phyloP scores from a whole-genome alignment of 2,329 filamentous ascomycete species.

The Trichophyton mentagrophytes region DNA sequence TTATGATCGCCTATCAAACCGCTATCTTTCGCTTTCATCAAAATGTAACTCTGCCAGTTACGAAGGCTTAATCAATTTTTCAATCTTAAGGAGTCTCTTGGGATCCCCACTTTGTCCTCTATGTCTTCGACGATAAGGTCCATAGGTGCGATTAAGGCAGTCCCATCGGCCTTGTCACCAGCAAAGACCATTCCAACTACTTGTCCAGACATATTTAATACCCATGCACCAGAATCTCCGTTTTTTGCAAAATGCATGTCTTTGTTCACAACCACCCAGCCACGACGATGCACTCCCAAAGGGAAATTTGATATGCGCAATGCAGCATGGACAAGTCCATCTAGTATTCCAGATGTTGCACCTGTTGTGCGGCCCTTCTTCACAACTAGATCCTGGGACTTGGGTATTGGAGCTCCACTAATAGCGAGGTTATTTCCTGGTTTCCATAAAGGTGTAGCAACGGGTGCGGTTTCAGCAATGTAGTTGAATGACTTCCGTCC shows the following conservation, averaged over 20 bases:
- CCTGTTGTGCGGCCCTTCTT: not conserved
- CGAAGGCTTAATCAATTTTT: no score
- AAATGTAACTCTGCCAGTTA: no score
- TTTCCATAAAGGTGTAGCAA: not conserved
- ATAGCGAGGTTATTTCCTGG: not conserved
- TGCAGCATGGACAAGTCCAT: not conserved
- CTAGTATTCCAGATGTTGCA: not conserved
- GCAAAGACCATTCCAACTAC: constrained; percentile 3
- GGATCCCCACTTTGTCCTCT: not conserved
- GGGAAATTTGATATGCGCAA: not conserved
- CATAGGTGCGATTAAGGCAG: not conserved
- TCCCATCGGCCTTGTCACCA: not conserved
- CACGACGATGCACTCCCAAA: not conserved
- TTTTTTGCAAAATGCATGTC: not conserved
- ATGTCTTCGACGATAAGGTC: not conserved
- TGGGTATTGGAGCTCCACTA: not conserved
- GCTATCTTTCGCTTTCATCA: no score
- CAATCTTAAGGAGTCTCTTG: not conserved
- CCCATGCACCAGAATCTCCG: constrained; percentile 4
- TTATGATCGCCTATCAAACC: no score
- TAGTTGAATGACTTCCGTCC: not conserved
- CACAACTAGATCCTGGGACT: not conserved
- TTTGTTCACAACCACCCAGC: not conserved
- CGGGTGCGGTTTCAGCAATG: not conserved
- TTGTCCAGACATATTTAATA: not conserved